Base-by-base conservation (phyloP, 805 yeast species). In the Candida saitoana region DNA sequence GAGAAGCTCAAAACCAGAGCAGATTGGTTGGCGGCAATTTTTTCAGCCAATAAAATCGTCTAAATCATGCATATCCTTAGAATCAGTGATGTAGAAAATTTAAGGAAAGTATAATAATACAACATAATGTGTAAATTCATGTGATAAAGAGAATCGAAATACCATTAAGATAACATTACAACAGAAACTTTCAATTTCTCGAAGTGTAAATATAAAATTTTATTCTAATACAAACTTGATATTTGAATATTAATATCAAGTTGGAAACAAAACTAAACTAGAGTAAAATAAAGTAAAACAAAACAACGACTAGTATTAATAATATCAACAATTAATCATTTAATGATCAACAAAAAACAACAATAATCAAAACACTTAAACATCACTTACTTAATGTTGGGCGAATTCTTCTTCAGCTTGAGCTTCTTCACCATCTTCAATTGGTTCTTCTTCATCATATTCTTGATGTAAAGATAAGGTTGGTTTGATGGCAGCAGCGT, bases 401-500 rank as follows among this genome's bases (percentile, higher is more conserved):
- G 76, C 79, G 63, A 77, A 74, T 59, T 71, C 79, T 57, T 70
- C 72, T 54, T 75, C 82, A 39, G 74, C 71, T 49, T 69, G 74
- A 41, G 73, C 76, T 49, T 75, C 65, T 43, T 69, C 54, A 48
- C 75, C 74, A 45, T 67, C 79, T 40, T 76, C 83, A 42, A 65
- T 76, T 45, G 71, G 73, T 38, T 62, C 70, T 34, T 61, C 70
- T 42, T 71, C 73, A 46, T 74, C 78, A 45, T 79, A 82, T 36
- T 73, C 77, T 52, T 78, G 82, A 49, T 76, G 75, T 60, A 85
- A 79, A 36, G 86, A 77, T 60, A 85, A 75, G 49, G 91, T 79
- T 63, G 95, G 91, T 69, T 80, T 84, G 48, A 85, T 88, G 53
- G 76, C 87, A 54, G 95, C 91, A 44, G 81, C 70, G 57, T 85